Evolutionary conservation across 2,329 filamentous ascomycete genomes (phyloP).

Genomic region (Rachicladosporium sp.): DNA sequence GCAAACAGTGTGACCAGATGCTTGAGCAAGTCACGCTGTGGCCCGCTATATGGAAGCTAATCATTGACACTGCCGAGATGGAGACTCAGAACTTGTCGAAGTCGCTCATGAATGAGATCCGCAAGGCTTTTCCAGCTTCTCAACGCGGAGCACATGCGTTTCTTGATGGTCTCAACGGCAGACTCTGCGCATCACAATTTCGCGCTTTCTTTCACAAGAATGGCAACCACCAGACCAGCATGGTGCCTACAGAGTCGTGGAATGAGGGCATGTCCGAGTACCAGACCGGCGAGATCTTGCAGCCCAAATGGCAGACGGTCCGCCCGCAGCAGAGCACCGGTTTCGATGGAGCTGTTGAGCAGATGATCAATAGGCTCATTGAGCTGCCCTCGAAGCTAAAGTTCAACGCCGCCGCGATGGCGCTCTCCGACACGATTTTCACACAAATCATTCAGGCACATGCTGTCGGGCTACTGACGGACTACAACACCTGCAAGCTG

Average conservation of each 20-base stretch:
- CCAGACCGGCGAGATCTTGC: neutral
- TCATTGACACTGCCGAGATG: too few species aligned
- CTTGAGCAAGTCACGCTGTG: too few species aligned
- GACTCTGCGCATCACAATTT: too few species aligned
- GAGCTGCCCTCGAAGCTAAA: neutral
- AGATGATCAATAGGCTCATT: neutral
- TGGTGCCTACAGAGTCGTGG: neutral
- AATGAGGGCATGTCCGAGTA: neutral
- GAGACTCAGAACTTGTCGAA: too few species aligned
- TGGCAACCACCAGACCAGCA: neutral
- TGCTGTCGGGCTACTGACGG: neutral
- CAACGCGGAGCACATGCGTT: too few species aligned
- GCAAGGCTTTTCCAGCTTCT: too few species aligned
- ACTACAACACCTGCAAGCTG: neutral
- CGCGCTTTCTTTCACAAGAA: constrained; percentile 2
- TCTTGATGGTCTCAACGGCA: too few species aligned
- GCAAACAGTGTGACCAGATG: too few species aligned
- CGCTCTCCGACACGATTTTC: neutral
- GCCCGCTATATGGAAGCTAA: too few species aligned
- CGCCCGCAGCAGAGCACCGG: neutral
- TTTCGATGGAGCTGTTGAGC: neutral
- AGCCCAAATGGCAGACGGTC: neutral
- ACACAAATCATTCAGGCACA: neutral
- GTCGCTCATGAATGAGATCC: too few species aligned
- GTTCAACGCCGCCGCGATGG: neutral